Percentiles rank a stretch among this genome's conserved stretches.
phyloP scores from a whole-genome alignment of 2,329 filamentous ascomycete species.

The Fusarium xyrophilum region DNA sequence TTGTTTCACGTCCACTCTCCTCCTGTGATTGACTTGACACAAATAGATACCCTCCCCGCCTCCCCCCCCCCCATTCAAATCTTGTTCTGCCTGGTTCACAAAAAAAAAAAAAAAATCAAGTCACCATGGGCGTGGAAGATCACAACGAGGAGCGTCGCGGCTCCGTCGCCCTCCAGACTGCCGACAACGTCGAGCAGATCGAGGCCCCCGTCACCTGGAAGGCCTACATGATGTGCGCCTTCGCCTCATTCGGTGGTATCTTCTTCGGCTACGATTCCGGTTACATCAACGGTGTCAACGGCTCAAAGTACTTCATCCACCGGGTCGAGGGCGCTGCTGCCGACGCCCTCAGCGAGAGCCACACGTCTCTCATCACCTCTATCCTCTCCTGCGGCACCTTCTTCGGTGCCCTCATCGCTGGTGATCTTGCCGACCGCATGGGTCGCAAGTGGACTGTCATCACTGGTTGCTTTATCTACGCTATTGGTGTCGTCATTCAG shows the following conservation, averaged over 20 bases:
- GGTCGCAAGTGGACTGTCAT: constrained; percentile 78
- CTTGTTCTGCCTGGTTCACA: constrained; percentile 5
- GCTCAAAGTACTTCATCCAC: constrained; percentile 58
- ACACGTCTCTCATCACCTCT: constrained; percentile 69
- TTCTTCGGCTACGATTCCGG: constrained; percentile 83
- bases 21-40: constrained; percentile 22
- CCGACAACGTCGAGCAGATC: constrained; percentile 63
- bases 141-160: constrained; percentile 35
- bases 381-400: constrained; percentile 82
- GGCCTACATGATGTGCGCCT: constrained; percentile 73
- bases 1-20: not conserved
- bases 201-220: constrained; percentile 74
- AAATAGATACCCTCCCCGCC: not conserved
- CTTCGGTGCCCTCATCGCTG: constrained; percentile 78
- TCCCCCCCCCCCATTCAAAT: not conserved
- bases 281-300: constrained; percentile 73
- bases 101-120: not conserved
- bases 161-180: constrained; percentile 49
- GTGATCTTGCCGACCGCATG: constrained; percentile 77
- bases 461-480: constrained; percentile 74
- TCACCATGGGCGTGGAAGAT: constrained; percentile 27
- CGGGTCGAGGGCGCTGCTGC: constrained; percentile 55
- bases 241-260: constrained; percentile 75
- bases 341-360: constrained; percentile 47
- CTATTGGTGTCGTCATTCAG: constrained; percentile 63